Evolutionary conservation across 2,329 filamentous ascomycete species (phyloP).

Genomic region (Exophiala bonariae): DNA sequence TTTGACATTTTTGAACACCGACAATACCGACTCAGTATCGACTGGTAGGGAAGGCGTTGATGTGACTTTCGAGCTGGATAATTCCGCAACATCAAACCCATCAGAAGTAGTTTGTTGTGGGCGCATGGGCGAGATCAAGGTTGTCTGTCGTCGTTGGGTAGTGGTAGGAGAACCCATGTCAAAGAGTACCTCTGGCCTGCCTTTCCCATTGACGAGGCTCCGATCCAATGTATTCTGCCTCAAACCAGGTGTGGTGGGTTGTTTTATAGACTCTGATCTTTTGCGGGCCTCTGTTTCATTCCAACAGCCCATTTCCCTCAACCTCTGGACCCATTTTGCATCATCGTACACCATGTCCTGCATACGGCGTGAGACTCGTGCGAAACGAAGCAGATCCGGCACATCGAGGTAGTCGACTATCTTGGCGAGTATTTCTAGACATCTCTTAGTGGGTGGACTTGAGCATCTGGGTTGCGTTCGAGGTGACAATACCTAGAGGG

Average conservation of each 20-base stretch:
- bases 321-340: conserved; percentile 83
- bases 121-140: conserved; percentile 18
- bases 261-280: conserved; percentile 16
- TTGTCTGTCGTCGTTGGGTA: conserved; percentile 11
- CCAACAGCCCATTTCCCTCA: conserved; percentile 89
- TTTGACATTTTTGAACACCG: conserved; percentile 67
- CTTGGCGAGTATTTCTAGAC: conserved; percentile 75
- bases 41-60: conserved; percentile 35
- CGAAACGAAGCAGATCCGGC: conserved; percentile 80
- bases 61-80: conserved; percentile 45
- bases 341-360: conserved; percentile 99
- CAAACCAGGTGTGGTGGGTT: conserved; percentile 12
- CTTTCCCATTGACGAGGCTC: conserved; percentile 27
- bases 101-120: conserved; percentile 51
- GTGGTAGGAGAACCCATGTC: conserved; percentile 18
- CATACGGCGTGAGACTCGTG: conserved; percentile 79
- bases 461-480: conserved; percentile 8
- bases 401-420: conserved; percentile 90
- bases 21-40: conserved; percentile 66
- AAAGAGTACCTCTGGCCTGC: conserved; percentile 26
- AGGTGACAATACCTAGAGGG: conserved; percentile 66
- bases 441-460: conserved; percentile 27
- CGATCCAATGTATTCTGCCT: conserved; percentile 23
- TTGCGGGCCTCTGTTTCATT: conserved; percentile 82
- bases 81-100: conserved; percentile 76